Evolutionary conservation across 345 rosid genomes (phyloP), one percentile per base, ranked within the genome.

Genomic region (Euclidium syriacum): DNA sequence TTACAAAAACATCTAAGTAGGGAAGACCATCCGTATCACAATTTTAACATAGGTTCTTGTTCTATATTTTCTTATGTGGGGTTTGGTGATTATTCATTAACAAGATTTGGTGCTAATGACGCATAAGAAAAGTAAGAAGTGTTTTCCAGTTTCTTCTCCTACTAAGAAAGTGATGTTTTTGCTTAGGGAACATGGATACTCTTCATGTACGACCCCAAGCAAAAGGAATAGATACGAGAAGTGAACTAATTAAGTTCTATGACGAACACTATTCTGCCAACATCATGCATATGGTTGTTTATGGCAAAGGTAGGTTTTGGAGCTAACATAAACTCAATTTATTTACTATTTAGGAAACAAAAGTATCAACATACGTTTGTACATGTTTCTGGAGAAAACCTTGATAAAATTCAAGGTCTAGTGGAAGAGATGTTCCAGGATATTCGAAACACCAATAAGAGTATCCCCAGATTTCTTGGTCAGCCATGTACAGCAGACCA

Each of bases 261-360:
- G 71, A 83, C n/a, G 89, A 86, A 54, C 40, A 88, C 58, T 92
- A 92, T 81, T 92, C 98, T 22, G 87, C 98, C 65, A 92, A 86
- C 76, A 77, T 83, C 51, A 92, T 92, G 96, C 78, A 83, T 80
- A 77, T 92, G 30, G 95, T 86, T 58, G 80, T 92, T 34, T 92
- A 92, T 72, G 75, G 82, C 52, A 88, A 86, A 75, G 98, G 98
- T 86, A 64, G 39, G 84, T 65, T 47, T 52, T 56, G 27, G 9
- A 51, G 22, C 43, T 63, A 43, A 36, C 30, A 15, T 25, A 39
- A 29, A 14, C 12, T 17, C 15, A 22, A 3, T 12, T 30, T 16
- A 2, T 38, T 23, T 27, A 34, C 11, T 65, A n/a, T 41, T 58
- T n/a, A n/a, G n/a, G n/a, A n/a, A n/a, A n/a, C n/a, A n/a, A n/a